Percentiles rank a stretch among this genome's conserved stretches.
phyloP scores from a whole-genome alignment of 192 early-diverging fungal genomes.

The Coemansia interrupta region DNA sequence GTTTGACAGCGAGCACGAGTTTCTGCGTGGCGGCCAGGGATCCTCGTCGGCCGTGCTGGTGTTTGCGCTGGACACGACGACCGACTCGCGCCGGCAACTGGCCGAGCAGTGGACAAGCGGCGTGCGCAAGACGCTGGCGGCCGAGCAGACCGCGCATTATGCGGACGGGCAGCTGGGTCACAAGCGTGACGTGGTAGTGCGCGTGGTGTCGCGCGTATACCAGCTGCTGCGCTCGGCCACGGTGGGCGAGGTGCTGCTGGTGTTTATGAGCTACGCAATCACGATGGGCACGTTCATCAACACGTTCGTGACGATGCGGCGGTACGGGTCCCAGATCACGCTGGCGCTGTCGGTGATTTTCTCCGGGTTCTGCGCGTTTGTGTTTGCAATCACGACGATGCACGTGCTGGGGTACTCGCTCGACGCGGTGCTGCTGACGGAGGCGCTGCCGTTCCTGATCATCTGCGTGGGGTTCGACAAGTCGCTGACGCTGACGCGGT shows the following conservation, averaged over 20 bases:
- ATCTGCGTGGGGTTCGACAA: slow-evolving; percentile 90
- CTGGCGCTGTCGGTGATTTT: slow-evolving; percentile 68
- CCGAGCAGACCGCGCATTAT: background rate
- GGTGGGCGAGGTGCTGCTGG: slow-evolving; percentile 73
- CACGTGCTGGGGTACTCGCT: slow-evolving; percentile 66
- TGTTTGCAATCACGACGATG: slow-evolving; percentile 67
- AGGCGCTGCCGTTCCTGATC: slow-evolving; percentile 88
- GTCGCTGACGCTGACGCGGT: slow-evolving; percentile 75
- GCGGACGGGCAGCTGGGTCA: background rate
- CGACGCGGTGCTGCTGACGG: slow-evolving; percentile 69
- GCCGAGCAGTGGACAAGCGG: slow-evolving; percentile 32
- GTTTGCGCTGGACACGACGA: slow-evolving; percentile 41
- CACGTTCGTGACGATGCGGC: slow-evolving; percentile 80
- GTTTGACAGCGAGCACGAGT: slow-evolving; percentile 43
- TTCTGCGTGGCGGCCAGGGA: slow-evolving; percentile 46
- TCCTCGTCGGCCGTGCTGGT: slow-evolving; percentile 36
- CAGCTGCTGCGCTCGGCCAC: slow-evolving; percentile 69
- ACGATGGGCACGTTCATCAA: slow-evolving; percentile 77
- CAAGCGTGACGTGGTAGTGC: slow-evolving; percentile 22
- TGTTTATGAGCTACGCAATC: slow-evolving; percentile 74
- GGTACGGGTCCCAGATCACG: slow-evolving; percentile 76
- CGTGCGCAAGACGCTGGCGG: slow-evolving; percentile 19
- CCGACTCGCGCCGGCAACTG: slow-evolving; percentile 5
- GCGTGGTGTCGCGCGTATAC: slow-evolving; percentile 51
- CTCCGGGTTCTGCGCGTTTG: slow-evolving; percentile 74